phyloP scores from a whole-genome alignment of 1,139 yeast species.

The Geotrichum candidum region DNA sequence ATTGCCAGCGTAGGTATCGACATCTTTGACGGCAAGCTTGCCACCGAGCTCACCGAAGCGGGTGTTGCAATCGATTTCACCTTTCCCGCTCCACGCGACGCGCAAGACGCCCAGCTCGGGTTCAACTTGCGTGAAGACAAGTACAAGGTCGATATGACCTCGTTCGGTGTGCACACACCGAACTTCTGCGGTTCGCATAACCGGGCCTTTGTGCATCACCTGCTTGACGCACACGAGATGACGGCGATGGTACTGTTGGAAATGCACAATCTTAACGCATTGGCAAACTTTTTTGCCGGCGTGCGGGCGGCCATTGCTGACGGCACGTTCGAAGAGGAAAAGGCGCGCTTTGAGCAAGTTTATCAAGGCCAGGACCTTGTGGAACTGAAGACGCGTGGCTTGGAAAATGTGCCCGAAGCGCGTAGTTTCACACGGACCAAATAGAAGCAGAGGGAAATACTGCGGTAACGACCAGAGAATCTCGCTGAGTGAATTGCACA shows the following conservation, averaged over 20 bases:
- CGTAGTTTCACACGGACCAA: constrained; percentile 1
- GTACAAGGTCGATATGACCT: constrained; percentile 31
- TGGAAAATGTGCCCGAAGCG: neutral
- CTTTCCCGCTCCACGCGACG: constrained; percentile 25
- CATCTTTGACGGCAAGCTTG: constrained; percentile 33
- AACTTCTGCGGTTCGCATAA: constrained; percentile 29
- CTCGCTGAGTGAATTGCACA: no score
- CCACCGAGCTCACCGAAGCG: constrained; percentile 32
- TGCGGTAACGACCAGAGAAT: no score
- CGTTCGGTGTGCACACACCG: constrained; percentile 23
- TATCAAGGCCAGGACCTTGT: constrained; percentile 25
- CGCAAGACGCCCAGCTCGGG: constrained; percentile 23
- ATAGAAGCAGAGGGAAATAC: neutral
- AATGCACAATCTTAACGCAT: constrained; percentile 35
- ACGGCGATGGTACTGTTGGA: constrained; percentile 40
- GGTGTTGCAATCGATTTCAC: constrained; percentile 37
- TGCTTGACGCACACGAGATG: constrained; percentile 40
- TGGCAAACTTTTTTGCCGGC: constrained; percentile 31
- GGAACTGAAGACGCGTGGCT: constrained; percentile 8
- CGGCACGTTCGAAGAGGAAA: constrained; percentile 31
- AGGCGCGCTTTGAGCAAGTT: constrained; percentile 23
- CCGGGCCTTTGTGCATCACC: constrained; percentile 39
- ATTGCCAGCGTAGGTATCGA: constrained; percentile 34
- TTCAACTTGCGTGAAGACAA: constrained; percentile 33
- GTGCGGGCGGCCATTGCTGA: constrained; percentile 30